Base-by-base conservation (phyloP, 202 grass and related monocot species). In the Miscanthus sacchariflorus region DNA sequence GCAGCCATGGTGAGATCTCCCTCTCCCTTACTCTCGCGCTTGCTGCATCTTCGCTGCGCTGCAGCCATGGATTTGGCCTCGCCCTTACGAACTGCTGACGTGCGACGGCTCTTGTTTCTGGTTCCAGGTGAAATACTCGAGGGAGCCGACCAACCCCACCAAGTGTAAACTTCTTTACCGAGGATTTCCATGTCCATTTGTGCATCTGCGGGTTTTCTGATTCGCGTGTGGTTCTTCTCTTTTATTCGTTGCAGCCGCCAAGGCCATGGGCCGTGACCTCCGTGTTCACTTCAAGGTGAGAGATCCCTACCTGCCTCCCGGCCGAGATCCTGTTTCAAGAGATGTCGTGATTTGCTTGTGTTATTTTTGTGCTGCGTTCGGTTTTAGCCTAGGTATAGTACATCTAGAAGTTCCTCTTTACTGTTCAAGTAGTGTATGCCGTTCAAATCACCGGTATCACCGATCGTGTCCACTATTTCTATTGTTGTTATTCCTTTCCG, bases 271-370 rank as follows among this genome's bases (percentile, higher is more conserved):
- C 64, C 86, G 70, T 81, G 89, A 93, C 80, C 75, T 93, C 50
- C 87, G 92, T 30, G 92, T 93, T 44, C 92, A 93, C 84, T 93
- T 93, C 87, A 93, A 93, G 89, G 92, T 93, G 49, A 81, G 81
- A n/a, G 11, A 17, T 49, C 17, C 9, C 27, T 72, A 38, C 4
- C 9, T 24, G 59, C n/a, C 69, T 76, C 23, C 8, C 5, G 4
- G 11, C 28, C 3, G 13, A 38, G 3, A 74, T 25, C 9, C 27
- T 65, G 30, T 61, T 48, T 50, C 44, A 3, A 44, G 13, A 71
- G 12, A 40, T 70, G 8, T 63, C 28, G 10, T 72, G 44, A 56
- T 61, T 61, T 44, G 5, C 11, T 75, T 17, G 13, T 21, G 4
- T 11, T 14, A n/a, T 4, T 70, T 43, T 25, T 39, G 35, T 5